These are phyloP conservation scores for Yamadazyma blattariae DNA, from an alignment of 1,139 yeast species.

Conservation along the genomic window DNA sequence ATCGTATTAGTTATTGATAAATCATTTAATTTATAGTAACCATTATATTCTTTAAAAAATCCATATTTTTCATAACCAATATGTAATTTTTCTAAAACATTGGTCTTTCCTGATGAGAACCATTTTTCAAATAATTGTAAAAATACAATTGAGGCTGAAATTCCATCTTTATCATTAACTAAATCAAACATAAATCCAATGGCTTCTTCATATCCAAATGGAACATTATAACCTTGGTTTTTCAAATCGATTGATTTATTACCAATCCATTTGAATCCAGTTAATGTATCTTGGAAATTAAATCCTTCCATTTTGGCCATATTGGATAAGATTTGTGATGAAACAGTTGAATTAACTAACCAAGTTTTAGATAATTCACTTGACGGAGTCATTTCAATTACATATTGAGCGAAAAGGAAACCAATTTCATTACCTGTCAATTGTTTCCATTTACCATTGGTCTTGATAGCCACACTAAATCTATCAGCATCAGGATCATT, in stretches of 20 bases:
- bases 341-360: slow-evolving; percentile 84
- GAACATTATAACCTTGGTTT: slow-evolving; percentile 61
- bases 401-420: slow-evolving; percentile 69
- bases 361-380: slow-evolving; percentile 42
- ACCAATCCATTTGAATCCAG: slow-evolving; percentile 98
- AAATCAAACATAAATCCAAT: slow-evolving; percentile 88
- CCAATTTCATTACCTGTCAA: slow-evolving; percentile 93
- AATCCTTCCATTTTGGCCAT: slow-evolving; percentile 67
- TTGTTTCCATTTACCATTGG: slow-evolving; percentile 60
- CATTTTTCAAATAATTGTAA: slow-evolving; percentile 63
- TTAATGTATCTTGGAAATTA: slow-evolving; percentile 73
- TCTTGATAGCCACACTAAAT: slow-evolving; percentile 70
- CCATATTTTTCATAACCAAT: slow-evolving; percentile 68
- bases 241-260: slow-evolving; percentile 79
- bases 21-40: slow-evolving; percentile 71
- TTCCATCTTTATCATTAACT: slow-evolving; percentile 94
- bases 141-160: slow-evolving; percentile 78
- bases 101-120: slow-evolving; percentile 29
- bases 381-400: slow-evolving; percentile 37
- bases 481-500: slow-evolving; percentile 98
- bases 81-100: slow-evolving; percentile 49
- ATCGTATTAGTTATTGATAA: slow-evolving; percentile 49
- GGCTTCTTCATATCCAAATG: slow-evolving; percentile 94
- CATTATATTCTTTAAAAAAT: slow-evolving; percentile 79
- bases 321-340: slow-evolving; percentile 73